Percentiles rank a stretch among this genome's conserved stretches.
These are phyloP conservation scores for Mycena kentingensis DNA, from an alignment of 768 basidiomycete species.

Conservation along the genomic window DNA sequence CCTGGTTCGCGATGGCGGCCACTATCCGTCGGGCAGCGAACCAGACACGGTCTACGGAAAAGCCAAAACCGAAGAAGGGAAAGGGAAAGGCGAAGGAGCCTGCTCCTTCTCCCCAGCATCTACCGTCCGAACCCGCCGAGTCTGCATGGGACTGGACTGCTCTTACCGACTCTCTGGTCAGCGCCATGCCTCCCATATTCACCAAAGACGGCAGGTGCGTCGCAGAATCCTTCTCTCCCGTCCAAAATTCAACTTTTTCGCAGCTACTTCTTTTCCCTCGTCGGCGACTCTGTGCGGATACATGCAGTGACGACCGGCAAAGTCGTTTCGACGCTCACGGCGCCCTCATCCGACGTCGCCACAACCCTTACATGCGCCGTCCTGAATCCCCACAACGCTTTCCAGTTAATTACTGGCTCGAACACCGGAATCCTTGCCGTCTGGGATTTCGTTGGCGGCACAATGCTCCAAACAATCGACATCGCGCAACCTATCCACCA, in stretches of 20 bases:
- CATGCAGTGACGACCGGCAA: slow-evolving; percentile 78
- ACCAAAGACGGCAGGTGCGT: slow-evolving; percentile 84
- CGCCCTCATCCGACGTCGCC: slow-evolving; percentile 42
- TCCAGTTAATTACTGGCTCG: slow-evolving; percentile 87
- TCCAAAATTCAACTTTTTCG: slow-evolving; percentile 8
- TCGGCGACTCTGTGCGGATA: slow-evolving; percentile 81
- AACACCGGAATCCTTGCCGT: slow-evolving; percentile 81
- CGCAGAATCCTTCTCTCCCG: slow-evolving; percentile 15
- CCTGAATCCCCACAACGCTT: slow-evolving; percentile 82
- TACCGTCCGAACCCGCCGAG: slow-evolving; percentile 23
- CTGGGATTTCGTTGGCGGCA: slow-evolving; percentile 93
- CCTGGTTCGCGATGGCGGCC: not conserved
- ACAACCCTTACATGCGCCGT: slow-evolving; percentile 69
- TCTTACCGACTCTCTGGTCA: slow-evolving; percentile 68
- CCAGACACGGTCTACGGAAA: slow-evolving; percentile 26
- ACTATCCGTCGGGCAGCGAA: not conserved
- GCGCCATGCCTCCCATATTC: slow-evolving; percentile 71
- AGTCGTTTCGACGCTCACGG: slow-evolving; percentile 80
- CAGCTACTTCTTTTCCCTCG: slow-evolving; percentile 89
- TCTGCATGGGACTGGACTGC: slow-evolving; percentile 67
- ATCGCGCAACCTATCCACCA: slow-evolving; percentile 69
- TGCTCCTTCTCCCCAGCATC: slow-evolving; percentile 25
- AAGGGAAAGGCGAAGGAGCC: slow-evolving; percentile 50
- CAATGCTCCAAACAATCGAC: slow-evolving; percentile 72
- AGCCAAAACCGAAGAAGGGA: slow-evolving; percentile 41